Base-by-base conservation (phyloP, 1,139 yeast species). In the Blastobotrys ciferrii region DNA sequence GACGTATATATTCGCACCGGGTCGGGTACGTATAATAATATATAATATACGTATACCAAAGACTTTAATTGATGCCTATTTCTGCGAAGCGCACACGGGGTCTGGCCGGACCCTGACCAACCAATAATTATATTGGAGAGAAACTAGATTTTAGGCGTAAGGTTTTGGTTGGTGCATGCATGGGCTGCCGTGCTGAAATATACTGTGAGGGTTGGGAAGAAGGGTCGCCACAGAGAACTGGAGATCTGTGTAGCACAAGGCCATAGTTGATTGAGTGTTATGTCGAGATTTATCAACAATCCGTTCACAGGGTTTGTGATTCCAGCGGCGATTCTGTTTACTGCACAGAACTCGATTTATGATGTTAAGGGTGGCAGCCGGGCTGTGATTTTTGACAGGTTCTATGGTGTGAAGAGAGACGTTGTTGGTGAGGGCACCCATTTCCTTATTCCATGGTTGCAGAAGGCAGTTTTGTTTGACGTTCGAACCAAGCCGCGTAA, bases 351-450 rank as follows among this genome's bases (percentile, higher is more conserved):
- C 52, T 60, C 66, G 35, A 56, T 63, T 50, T 92, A 89, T 67
- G 98, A 92, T 65, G 98, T 92, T 39, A 84, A 85, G 62, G 98
- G 98, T 50, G 98, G 98, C 49, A 80, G 87, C 55, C 78, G 98
- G 64, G 98, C 98, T 18, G 96, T 92, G 49, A 87, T 92, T 56
- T 92, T 94, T 63, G 98, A 92, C 72, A 78, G 99, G 62, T 71
- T 92, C 53, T 72, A 77, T 47, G 99, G 99, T 73, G 96, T 92
- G 49, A 85, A 87, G 68, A 83, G 81, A 60, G 73, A 73, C 12
- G 97, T 92, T 23, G 75, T 89, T 56, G 97, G 97, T 28, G 99
- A 92, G 72, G 99, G 99, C 50, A 87, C 98, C 32, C 98, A 92
- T 69, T 92, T 92, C 68, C 74, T 91, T 55, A 70, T 92, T 48